Conservation (phyloP, 331 rosid genomes). For the Ulmus americana region DNA sequence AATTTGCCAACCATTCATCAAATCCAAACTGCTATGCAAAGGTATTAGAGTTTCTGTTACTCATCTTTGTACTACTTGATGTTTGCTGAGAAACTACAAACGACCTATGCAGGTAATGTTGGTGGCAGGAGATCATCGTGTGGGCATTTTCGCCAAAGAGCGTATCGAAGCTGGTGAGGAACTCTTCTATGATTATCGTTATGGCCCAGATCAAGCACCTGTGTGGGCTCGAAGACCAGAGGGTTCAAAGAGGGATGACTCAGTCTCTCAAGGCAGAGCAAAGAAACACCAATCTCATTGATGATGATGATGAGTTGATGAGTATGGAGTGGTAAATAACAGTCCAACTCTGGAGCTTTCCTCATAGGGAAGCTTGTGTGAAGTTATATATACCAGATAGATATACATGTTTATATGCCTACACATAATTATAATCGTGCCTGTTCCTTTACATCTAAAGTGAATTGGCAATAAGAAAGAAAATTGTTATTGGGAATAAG, state of each 20-base stretch:
- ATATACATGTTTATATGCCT: conserved; percentile 20
- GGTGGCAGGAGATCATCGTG: conserved; percentile 97
- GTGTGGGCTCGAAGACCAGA: conserved; percentile 92
- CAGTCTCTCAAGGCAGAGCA: conserved; percentile 78
- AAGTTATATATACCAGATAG: conserved; percentile 10
- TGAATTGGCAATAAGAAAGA: conserved; percentile 7
- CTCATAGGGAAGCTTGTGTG: conserved; percentile 11
- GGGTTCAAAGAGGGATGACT: conserved; percentile 80
- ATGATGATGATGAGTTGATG: conserved; percentile 23
- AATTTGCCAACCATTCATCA: conserved; percentile 94
- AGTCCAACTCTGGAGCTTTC: not conserved
- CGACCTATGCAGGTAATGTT: conserved; percentile 66
- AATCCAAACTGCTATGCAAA: conserved; percentile 96
- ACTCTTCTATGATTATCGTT: conserved; percentile 89
- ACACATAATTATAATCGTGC: not conserved
- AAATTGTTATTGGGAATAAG: conserved; percentile 19
- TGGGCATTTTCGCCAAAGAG: conserved; percentile 94
- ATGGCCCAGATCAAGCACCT: conserved; percentile 85
- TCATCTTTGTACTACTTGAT: not conserved
- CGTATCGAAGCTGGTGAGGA: conserved; percentile 85
- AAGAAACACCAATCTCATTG: conserved; percentile 95
- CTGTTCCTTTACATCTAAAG: conserved; percentile 10
- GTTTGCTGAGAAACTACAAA: conserved; percentile 18
- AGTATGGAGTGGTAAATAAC: not conserved
- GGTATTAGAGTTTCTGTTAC: conserved; percentile 33